These are phyloP conservation scores for Yamadazyma blattariae DNA, from an alignment of 1,139 yeast genomes.

Conservation along the genomic window DNA sequence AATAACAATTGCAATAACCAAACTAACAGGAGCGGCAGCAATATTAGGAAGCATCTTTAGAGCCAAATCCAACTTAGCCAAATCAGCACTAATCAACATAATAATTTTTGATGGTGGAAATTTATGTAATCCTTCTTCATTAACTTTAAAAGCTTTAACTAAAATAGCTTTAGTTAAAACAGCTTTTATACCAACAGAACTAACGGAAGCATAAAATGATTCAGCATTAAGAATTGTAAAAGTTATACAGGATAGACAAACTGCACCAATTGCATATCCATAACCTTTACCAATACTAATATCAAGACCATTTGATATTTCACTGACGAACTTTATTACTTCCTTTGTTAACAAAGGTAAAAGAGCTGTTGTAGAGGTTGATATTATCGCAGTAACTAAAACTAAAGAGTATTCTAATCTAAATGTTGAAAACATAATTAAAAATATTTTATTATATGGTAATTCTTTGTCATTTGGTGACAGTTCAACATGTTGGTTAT, in stretches of 20 bases:
- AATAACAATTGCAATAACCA: conserved; percentile 29
- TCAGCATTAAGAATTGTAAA: conserved; percentile 10
- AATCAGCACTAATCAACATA: conserved; percentile 40
- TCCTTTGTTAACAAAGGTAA: conserved; percentile 29
- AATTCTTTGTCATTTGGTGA: conserved; percentile 3
- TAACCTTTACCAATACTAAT: conserved; percentile 28
- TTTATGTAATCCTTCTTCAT: conserved; percentile 55
- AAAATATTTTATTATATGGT: conserved; percentile 13
- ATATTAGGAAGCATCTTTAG: conserved; percentile 29
- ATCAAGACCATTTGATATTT: conserved; percentile 22
- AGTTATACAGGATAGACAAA: conserved; percentile 20
- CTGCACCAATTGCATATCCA: conserved; percentile 36
- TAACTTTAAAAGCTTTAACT: conserved; percentile 61
- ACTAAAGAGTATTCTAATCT: conserved; percentile 24
- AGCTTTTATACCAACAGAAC: conserved; percentile 69
- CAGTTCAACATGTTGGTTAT: conserved; percentile 17
- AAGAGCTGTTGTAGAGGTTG: conserved; percentile 20
- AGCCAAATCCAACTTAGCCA: conserved; percentile 35
- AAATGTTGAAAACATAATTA: conserved; percentile 25
- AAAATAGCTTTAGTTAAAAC: conserved; percentile 65
- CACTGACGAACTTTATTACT: conserved; percentile 28
- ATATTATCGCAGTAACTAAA: conserved; percentile 18
- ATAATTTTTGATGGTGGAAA: conserved; percentile 70
- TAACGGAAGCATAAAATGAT: conserved; percentile 25
- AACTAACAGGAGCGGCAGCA: conserved; percentile 26